phyloP scores from a whole-genome alignment of 2,329 filamentous ascomycete species.

The Diaporthe amygdali region DNA sequence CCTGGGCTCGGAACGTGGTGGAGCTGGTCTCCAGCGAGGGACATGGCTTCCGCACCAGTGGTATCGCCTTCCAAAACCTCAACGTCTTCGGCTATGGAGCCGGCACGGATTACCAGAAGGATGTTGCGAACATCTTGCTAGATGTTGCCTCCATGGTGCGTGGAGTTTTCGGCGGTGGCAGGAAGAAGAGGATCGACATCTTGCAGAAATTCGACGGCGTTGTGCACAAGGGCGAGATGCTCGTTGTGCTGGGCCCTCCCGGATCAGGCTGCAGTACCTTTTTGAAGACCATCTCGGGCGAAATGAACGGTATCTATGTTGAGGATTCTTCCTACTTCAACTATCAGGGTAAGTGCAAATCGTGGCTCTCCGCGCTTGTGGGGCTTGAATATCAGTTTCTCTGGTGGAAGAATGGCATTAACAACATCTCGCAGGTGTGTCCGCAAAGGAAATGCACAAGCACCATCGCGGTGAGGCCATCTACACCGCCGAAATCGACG shows the following conservation, averaged over 20 bases:
- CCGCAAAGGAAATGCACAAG: conserved; percentile 76
- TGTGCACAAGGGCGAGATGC: conserved; percentile 74
- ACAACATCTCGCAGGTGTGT: conserved; percentile 52
- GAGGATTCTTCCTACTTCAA: conserved; percentile 77
- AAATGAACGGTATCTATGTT: conserved; percentile 80
- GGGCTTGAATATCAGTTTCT: background rate
- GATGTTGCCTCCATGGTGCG: conserved; percentile 49
- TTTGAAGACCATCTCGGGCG: conserved; percentile 82
- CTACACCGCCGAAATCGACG: conserved; percentile 85
- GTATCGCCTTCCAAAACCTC: conserved; percentile 70
- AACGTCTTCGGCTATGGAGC: conserved; percentile 72
- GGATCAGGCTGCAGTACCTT: conserved; percentile 82
- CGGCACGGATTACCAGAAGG: conserved; percentile 73
- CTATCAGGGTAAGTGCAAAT: conserved; percentile 67
- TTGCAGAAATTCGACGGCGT: conserved; percentile 71
- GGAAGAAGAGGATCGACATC: conserved; percentile 67
- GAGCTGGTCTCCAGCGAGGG: conserved; percentile 57
- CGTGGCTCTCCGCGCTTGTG: background rate
- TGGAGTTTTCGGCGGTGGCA: conserved; percentile 55
- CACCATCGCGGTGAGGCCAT: conserved; percentile 84
- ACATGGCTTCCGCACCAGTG: conserved; percentile 62
- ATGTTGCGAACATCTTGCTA: conserved; percentile 67
- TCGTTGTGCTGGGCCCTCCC: conserved; percentile 76
- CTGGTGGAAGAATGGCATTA: background rate
- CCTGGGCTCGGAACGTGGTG: conserved; percentile 66